Evolutionary conservation across 164 flowering plant genomes (phyloP).

Genomic region (Tetrastigma voinierianum): DNA sequence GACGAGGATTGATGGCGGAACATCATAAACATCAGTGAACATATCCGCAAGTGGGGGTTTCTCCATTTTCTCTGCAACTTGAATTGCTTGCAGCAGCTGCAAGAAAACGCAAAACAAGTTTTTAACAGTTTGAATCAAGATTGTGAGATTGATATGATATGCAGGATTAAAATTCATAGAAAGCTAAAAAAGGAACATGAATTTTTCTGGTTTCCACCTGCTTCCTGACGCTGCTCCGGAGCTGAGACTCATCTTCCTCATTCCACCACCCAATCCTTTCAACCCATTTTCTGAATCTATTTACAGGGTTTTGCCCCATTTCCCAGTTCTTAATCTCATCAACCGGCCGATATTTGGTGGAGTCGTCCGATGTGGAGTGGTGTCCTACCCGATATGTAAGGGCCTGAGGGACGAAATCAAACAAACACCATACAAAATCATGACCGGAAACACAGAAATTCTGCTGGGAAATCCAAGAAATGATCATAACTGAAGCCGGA

Average conservation of each 20-base stretch:
- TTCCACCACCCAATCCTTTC: conserved; percentile 64
- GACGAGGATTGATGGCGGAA: conserved; percentile 39
- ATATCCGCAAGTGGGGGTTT: conserved; percentile 52
- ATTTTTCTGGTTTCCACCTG: conserved; percentile 27
- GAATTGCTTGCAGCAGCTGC: conserved; percentile 60
- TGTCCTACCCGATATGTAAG: conserved; percentile 69
- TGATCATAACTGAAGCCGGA: neutral
- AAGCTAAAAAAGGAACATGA: neutral
- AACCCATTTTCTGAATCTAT: conserved; percentile 58
- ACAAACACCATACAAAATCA: neutral
- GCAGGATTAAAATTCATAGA: too few species aligned
- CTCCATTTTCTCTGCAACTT: conserved; percentile 54
- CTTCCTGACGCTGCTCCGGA: conserved; percentile 38
- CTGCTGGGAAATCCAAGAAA: too few species aligned
- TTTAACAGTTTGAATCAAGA: neutral
- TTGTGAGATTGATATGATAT: too few species aligned
- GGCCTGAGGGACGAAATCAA: conserved; percentile 30
- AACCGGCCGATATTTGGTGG: conserved; percentile 60
- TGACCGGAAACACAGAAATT: neutral
- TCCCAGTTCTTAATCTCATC: conserved; percentile 69
- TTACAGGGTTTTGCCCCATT: conserved; percentile 37
- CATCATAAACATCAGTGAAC: conserved; percentile 65
- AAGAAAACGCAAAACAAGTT: neutral
- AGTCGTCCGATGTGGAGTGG: conserved; percentile 76
- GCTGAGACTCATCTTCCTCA: conserved; percentile 44